Percentiles rank a stretch among this genome's conserved stretches.
phyloP scores from a whole-genome alignment of 257 asterid species.

The Avicennia marina region DNA sequence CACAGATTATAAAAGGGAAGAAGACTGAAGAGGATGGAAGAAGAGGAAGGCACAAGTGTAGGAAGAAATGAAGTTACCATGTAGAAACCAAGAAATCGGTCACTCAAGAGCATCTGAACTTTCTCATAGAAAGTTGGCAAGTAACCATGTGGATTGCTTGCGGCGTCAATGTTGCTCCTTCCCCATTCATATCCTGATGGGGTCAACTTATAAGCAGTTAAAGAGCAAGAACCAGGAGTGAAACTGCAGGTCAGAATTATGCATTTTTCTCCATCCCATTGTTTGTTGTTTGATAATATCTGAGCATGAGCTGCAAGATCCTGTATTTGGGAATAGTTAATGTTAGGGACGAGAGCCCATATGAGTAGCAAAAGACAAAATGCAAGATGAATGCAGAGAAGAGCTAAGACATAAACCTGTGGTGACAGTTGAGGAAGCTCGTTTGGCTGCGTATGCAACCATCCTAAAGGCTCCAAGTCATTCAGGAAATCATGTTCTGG shows the following conservation, averaged over 20 bases:
- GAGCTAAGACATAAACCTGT: slow-evolving; percentile 39
- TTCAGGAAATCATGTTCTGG: slow-evolving; percentile 88
- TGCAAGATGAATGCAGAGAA: background rate
- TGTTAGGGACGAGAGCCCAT: background rate
- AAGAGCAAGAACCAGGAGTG: slow-evolving; percentile 96
- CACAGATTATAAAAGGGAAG: no score
- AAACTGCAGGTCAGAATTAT: slow-evolving; percentile 95
- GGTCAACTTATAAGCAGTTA: slow-evolving; percentile 92
- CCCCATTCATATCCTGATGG: slow-evolving; percentile 99
- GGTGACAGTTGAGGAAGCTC: slow-evolving; percentile 97
- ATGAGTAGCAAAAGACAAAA: background rate
- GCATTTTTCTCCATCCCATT: slow-evolving; percentile 99
- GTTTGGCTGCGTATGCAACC: slow-evolving; percentile 99
- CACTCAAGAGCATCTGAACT: slow-evolving; percentile 97
- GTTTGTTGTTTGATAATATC: slow-evolving; percentile 73
- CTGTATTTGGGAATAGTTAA: slow-evolving; percentile 26
- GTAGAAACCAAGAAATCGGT: slow-evolving; percentile 94
- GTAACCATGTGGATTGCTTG: slow-evolving; percentile 91
- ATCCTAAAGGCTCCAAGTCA: slow-evolving; percentile 96
- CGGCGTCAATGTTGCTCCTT: slow-evolving; percentile 80
- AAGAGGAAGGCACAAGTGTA: no score
- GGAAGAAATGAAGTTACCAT: no score
- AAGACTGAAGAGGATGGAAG: no score
- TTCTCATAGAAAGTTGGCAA: slow-evolving; percentile 94
- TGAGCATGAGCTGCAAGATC: slow-evolving; percentile 82